phyloP scores from a whole-genome alignment of 331 rosid genomes.

The Pyrus hybrid region DNA sequence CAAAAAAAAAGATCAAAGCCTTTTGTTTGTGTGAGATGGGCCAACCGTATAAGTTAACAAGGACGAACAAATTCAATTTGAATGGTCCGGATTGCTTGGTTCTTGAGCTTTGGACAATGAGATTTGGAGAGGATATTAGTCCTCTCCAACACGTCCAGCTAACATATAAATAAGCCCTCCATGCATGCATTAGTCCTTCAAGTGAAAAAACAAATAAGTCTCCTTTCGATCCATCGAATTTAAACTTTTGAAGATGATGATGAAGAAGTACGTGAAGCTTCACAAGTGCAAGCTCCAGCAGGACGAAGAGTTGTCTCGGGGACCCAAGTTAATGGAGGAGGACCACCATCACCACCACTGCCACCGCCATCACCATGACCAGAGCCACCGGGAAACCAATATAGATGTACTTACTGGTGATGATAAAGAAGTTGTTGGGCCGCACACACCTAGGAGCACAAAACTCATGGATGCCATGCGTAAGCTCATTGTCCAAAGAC shows the following conservation, averaged over 20 bases:
- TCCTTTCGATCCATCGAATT: background rate
- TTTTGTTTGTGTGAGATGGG: too few species aligned
- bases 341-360: background rate
- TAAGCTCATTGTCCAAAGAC: background rate
- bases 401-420: background rate
- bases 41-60: too few species aligned
- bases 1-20: too few species aligned
- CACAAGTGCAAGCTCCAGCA: constrained; percentile 16
- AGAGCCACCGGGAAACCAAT: background rate
- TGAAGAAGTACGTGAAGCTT: constrained; percentile 8
- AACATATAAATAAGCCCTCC: background rate
- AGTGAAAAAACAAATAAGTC: too few species aligned
- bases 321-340: background rate
- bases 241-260: background rate
- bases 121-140: too few species aligned
- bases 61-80: too few species aligned
- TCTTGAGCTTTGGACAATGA: too few species aligned
- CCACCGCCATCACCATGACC: background rate
- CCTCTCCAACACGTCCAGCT: background rate
- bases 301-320: background rate
- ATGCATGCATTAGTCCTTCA: background rate
- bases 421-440: background rate
- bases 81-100: too few species aligned
- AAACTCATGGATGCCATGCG: constrained; percentile 1
- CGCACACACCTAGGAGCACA: background rate